These are phyloP conservation scores for Geosmithia flava DNA, from an alignment of 2,329 filamentous ascomycete genomes.

Conservation along the genomic window DNA sequence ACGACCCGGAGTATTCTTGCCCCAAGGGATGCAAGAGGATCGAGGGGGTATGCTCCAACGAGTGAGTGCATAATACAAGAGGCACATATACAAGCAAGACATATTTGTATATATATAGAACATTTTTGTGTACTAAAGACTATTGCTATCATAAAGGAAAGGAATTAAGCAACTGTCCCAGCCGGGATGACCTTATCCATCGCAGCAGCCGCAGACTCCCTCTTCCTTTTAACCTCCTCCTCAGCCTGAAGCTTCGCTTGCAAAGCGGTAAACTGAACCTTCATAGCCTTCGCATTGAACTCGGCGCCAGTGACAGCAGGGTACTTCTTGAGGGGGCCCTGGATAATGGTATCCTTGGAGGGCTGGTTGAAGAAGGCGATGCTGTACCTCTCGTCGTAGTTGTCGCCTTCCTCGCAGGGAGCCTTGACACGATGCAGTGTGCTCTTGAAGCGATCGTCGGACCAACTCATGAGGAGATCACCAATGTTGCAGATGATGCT, in stretches of 20 bases:
- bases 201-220: background rate
- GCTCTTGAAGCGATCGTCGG: conserved; percentile 54
- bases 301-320: conserved; percentile 45
- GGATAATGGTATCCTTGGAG: conserved; percentile 42
- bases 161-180: background rate
- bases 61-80: background rate
- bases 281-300: conserved; percentile 30
- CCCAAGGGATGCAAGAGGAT: background rate
- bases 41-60: background rate
- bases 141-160: no score
- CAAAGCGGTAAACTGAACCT: conserved; percentile 4
- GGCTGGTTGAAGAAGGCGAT: conserved; percentile 58
- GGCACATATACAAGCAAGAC: no score
- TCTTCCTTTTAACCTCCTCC: background rate
- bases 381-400: conserved; percentile 48
- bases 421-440: conserved; percentile 54
- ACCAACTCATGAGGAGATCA: conserved; percentile 55
- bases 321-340: conserved; percentile 51
- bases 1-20: background rate
- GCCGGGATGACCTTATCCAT: background rate
- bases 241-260: background rate
- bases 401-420: conserved; percentile 39
- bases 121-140: no score
- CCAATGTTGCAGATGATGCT: conserved; percentile 55
- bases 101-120: no score